Evolutionary conservation across 129 eudicot genomes (phyloP).

Genomic region (Rutidosis leptorrhynchoides): DNA sequence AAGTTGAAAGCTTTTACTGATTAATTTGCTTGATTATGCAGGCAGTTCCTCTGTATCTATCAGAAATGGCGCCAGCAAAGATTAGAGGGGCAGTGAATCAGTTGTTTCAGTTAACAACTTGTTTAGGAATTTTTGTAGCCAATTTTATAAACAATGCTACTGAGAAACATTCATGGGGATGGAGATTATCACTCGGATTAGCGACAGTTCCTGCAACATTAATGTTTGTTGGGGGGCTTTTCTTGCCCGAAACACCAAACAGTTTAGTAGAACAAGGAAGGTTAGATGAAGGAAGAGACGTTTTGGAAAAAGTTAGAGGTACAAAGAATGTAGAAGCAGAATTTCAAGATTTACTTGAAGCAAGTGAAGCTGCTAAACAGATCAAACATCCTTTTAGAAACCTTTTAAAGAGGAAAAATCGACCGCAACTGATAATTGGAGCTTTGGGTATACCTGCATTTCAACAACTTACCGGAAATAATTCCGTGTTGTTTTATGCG

Average conservation of each 20-base stretch:
- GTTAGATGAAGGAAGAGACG: conserved; percentile 57
- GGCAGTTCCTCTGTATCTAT: conserved; percentile 92
- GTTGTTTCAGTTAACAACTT: conserved; percentile 88
- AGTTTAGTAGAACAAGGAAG: conserved; percentile 90
- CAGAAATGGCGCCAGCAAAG: conserved; percentile 96
- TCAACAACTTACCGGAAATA: conserved; percentile 87
- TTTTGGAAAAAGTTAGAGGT: conserved; percentile 86
- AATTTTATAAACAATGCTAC: conserved; percentile 79
- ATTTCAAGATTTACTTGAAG: conserved; percentile 80
- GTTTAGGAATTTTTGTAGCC: conserved; percentile 76
- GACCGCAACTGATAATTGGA: conserved; percentile 74
- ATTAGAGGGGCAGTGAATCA: conserved; percentile 84
- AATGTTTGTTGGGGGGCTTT: conserved; percentile 84
- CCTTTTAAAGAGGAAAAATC: conserved; percentile 61
- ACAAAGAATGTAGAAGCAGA: conserved; percentile 80
- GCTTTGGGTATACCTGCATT: conserved; percentile 84
- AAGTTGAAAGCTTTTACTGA: neutral
- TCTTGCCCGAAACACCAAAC: conserved; percentile 91
- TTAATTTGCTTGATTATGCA: conserved; percentile 29
- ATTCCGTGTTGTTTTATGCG: conserved; percentile 84
- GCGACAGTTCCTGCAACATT: conserved; percentile 72
- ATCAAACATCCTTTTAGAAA: conserved; percentile 77
- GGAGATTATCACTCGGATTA: conserved; percentile 88
- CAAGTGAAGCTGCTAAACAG: conserved; percentile 82
- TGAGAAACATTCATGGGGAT: conserved; percentile 84